A percentile compares a stretch with the other conserved stretches of the same genome.
These are phyloP conservation scores for Lentinula lateritia DNA, from an alignment of 768 basidiomycete species.

Conservation along the genomic window DNA sequence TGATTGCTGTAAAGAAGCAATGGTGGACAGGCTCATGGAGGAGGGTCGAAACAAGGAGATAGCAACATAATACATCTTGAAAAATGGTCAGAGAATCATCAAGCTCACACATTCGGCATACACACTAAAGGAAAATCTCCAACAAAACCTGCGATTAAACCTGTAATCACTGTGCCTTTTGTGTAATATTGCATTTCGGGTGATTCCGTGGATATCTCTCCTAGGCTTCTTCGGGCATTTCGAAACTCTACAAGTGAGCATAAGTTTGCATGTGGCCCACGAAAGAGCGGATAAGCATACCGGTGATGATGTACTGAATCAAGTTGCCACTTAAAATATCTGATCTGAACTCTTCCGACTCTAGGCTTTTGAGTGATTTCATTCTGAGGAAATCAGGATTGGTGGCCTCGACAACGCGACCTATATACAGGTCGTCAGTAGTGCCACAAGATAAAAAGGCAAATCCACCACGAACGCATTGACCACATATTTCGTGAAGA, in stretches of 20 bases:
- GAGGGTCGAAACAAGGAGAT: background rate
- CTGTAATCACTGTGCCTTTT: background rate
- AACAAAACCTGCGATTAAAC: background rate
- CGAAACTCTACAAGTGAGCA: background rate
- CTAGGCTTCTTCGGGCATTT: background rate
- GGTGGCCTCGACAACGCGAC: background rate
- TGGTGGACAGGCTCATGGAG: background rate
- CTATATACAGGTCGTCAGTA: background rate
- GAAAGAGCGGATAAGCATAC: background rate
- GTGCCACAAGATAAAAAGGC: background rate
- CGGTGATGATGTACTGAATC: conserved; percentile 4
- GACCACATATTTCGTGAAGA: background rate
- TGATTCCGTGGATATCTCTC: background rate
- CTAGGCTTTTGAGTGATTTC: background rate
- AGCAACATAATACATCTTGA: conserved; percentile 1
- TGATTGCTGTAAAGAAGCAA: conserved; percentile 3
- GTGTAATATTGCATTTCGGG: background rate
- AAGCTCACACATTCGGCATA: background rate
- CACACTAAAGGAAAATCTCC: conserved; percentile 4
- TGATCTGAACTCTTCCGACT: background rate
- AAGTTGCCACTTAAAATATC: conserved; percentile 3
- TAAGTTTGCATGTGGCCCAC: background rate
- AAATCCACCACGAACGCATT: background rate
- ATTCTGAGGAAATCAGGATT: conserved; percentile 3
- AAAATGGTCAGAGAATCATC: background rate